Conservation (phyloP, 225 moss, liverwort and hornwort species). For the Climacium dendroides region DNA sequence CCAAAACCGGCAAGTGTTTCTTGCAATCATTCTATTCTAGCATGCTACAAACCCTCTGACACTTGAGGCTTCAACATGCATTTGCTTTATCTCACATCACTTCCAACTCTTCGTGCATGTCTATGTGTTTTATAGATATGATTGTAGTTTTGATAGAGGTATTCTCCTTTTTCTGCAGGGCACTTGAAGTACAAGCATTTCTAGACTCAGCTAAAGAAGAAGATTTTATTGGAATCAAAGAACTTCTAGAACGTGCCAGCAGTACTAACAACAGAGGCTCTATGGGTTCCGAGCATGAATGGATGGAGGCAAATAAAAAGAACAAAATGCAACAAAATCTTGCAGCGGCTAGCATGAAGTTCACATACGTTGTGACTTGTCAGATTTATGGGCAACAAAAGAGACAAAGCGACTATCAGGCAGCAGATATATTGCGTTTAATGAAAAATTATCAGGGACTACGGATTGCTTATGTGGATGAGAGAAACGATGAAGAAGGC, state of each 20-base stretch:
- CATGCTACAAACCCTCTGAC: background rate
- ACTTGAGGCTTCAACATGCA: background rate
- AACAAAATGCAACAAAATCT: conserved; percentile 18
- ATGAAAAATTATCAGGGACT: conserved; percentile 55
- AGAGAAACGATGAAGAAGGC: background rate
- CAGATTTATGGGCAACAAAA: conserved; percentile 92
- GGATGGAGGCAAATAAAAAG: conserved; percentile 6
- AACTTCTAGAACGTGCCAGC: conserved; percentile 40
- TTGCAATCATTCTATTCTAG: too few relatives aligned
- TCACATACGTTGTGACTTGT: conserved; percentile 88
- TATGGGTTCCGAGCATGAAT: conserved; percentile 16
- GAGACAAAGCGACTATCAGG: conserved; percentile 20
- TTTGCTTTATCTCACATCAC: background rate
- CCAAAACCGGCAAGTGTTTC: too few relatives aligned
- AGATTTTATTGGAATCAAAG: conserved; percentile 47
- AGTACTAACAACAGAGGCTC: conserved; percentile 33
- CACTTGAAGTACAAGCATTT: conserved; percentile 77
- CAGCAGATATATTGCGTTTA: conserved; percentile 55
- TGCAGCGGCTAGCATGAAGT: conserved; percentile 73
- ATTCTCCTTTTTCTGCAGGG: conserved; percentile 32
- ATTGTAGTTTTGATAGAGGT: background rate
- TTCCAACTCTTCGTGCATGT: background rate
- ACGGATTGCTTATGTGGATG: conserved; percentile 81
- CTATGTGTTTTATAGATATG: background rate
- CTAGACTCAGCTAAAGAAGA: conserved; percentile 42